A percentile compares a stretch with the other conserved stretches of the same genome.
These are phyloP conservation scores for Periglandula ipomoeae DNA, from an alignment of 2,329 filamentous ascomycete species.

Conservation along the genomic window DNA sequence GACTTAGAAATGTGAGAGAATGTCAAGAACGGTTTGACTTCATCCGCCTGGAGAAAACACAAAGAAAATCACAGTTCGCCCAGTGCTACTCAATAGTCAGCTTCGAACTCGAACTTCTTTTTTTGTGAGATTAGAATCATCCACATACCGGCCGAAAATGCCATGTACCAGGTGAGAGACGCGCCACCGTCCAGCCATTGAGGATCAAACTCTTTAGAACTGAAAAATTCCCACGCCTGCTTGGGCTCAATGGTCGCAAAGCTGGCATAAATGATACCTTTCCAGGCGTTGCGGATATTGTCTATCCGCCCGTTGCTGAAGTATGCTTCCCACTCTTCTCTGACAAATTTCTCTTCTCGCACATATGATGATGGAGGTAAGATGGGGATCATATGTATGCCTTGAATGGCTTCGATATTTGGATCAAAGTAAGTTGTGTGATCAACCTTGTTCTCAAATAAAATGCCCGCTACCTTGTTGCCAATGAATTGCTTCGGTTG, in stretches of 20 bases:
- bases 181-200: conserved; percentile 74
- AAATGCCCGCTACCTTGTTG: conserved; percentile 63
- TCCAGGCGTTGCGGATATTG: conserved; percentile 67
- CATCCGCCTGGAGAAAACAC: no score
- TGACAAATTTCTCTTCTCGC: conserved; percentile 60
- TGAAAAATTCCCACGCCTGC: conserved; percentile 68
- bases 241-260: conserved; percentile 66
- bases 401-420: conserved; percentile 61
- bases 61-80: conserved; percentile 2
- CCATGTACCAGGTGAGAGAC: conserved; percentile 76
- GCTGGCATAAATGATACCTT: conserved; percentile 75
- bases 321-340: conserved; percentile 72
- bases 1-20: no score
- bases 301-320: conserved; percentile 62
- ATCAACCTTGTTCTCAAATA: conserved; percentile 94
- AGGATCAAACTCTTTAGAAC: conserved; percentile 52
- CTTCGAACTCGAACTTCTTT: background rate
- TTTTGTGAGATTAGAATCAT: conserved; percentile 17
- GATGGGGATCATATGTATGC: conserved; percentile 78
- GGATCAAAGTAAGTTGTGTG: conserved; percentile 83
- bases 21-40: no score
- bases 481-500: conserved; percentile 69
- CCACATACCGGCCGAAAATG: conserved; percentile 57
- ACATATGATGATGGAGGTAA: conserved; percentile 59
- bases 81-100: conserved; percentile 6